These are phyloP conservation scores for Oryza punctata DNA, from an alignment of 176 grass and related monocot genomes.

Conservation along the genomic window DNA sequence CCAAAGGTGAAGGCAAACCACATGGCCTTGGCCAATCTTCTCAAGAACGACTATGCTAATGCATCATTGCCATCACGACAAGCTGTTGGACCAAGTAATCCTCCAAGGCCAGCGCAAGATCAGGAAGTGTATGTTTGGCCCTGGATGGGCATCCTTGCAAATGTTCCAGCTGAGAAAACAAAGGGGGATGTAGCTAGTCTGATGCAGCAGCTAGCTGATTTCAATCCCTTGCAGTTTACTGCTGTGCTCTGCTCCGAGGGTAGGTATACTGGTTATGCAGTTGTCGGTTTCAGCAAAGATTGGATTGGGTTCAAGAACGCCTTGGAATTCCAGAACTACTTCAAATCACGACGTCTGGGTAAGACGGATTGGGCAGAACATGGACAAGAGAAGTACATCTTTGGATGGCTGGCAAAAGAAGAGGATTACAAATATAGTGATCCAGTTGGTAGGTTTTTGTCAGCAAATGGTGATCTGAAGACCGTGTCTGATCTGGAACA, in stretches of 20 bases:
- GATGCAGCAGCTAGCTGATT: conserved; percentile 38
- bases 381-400: neutral
- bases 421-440: conserved; percentile 46
- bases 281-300: conserved; percentile 51
- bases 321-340: conserved; percentile 56
- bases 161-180: conserved; percentile 37
- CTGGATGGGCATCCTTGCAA: conserved; percentile 61
- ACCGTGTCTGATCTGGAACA: conserved; percentile 41
- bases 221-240: conserved; percentile 29
- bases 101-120: conserved; percentile 36
- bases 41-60: conserved; percentile 43
- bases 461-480: conserved; percentile 48
- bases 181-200: conserved; percentile 22
- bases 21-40: conserved; percentile 47
- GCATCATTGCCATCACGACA: neutral
- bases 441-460: conserved; percentile 44
- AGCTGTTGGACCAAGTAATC: neutral
- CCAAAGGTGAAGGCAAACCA: conserved; percentile 58
- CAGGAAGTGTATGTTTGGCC: conserved; percentile 51
- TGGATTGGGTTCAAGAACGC: conserved; percentile 69
- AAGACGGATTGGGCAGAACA: conserved; percentile 48
- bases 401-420: conserved; percentile 54
- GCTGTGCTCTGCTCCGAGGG: conserved; percentile 6
- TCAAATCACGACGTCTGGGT: conserved; percentile 37
- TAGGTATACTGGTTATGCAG: conserved; percentile 33